Evolutionary conservation across 1,284 basidiomycete genomes (phyloP), one percentile per base, ranked within the genome.

Genomic region (Pseudozyma hubeiensis): DNA sequence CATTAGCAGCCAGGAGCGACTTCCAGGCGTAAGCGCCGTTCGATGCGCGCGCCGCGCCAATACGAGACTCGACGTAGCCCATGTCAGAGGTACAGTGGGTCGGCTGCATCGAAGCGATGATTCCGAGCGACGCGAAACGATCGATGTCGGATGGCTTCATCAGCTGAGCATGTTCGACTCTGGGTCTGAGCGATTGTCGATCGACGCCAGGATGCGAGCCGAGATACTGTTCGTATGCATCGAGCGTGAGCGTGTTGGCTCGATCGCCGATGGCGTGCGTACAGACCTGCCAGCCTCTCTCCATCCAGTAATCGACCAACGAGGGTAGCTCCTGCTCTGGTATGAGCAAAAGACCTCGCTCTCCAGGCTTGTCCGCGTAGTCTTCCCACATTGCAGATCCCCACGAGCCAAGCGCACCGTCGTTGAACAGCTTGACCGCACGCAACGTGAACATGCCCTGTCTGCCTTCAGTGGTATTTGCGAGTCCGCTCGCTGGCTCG

Each of bases 111-210:
- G 93, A 95, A 1, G 92, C 89, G 76, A 97, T 92, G 16, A 97
- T 92, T 78, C 92, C 92, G 10, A 96, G 87, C 46, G 85, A 86
- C 17, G 90, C 91, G 24, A 90, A 87, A 13, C 93, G 88, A 60
- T 88, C 80, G 11, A 96, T 80, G 82, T 97, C 94, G 1, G 87
- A 86, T 5, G 81, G 85, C 1, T 59, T 51, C 55, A 82, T 50
- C 60, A 97, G 93, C 85, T 97, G 94, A 0, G 93, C 91, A 84
- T 97, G 94, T 81, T 97, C 95, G 30, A 96, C 90, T 24, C 94
- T 87, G 1, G 92, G 90, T 17, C 93, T 87, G 78, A 88, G 88
- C 45, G 33, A 64, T 53, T 19, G 54, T 10, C 29, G 33, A 24
- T 35, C 41, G 11, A 51, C 48, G 1, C 24, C 14, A 1, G 62